Conservation (phyloP, 768 basidiomycete species). For the Amanita pseudoporphyria region DNA sequence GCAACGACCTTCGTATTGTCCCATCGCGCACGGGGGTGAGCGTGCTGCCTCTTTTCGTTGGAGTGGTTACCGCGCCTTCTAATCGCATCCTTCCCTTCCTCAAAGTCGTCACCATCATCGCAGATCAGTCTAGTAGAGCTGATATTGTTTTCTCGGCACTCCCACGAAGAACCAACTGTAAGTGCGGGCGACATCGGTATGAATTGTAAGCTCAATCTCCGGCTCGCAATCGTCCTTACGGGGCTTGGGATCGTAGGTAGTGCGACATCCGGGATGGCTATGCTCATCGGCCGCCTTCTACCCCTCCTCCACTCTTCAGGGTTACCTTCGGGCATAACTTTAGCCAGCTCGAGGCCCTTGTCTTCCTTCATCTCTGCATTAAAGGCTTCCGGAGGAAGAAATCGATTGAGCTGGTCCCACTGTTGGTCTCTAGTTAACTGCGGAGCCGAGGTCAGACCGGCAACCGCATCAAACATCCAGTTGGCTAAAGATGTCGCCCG, state of each 20-base stretch:
- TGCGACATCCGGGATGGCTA: slow-evolving; percentile 23
- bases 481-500: slow-evolving; percentile 52
- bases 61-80: slow-evolving; percentile 30
- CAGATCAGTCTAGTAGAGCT: slow-evolving; percentile 11
- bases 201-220: slow-evolving; percentile 56
- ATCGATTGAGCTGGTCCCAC: slow-evolving; percentile 19
- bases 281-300: slow-evolving; percentile 29
- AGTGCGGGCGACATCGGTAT: slow-evolving; percentile 43
- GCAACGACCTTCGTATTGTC: slow-evolving; percentile 15
- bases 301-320: slow-evolving; percentile 4
- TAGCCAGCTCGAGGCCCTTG: slow-evolving; percentile 16
- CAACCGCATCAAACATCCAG: slow-evolving; percentile 80
- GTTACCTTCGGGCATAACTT: slow-evolving; percentile 10
- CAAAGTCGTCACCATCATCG: slow-evolving; percentile 23
- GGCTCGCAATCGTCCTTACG: slow-evolving; percentile 22
- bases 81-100: slow-evolving; percentile 35
- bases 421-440: neutral
- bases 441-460: slow-evolving; percentile 42
- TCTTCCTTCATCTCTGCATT: slow-evolving; percentile 6
- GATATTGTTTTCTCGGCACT: neutral
- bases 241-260: slow-evolving; percentile 18
- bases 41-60: slow-evolving; percentile 14
- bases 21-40: slow-evolving; percentile 16
- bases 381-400: slow-evolving; percentile 25
- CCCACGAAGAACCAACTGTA: slow-evolving; percentile 9